Base-by-base conservation (phyloP, 345 rosid genomes). In the Arabidopsis thaliana region DNA sequence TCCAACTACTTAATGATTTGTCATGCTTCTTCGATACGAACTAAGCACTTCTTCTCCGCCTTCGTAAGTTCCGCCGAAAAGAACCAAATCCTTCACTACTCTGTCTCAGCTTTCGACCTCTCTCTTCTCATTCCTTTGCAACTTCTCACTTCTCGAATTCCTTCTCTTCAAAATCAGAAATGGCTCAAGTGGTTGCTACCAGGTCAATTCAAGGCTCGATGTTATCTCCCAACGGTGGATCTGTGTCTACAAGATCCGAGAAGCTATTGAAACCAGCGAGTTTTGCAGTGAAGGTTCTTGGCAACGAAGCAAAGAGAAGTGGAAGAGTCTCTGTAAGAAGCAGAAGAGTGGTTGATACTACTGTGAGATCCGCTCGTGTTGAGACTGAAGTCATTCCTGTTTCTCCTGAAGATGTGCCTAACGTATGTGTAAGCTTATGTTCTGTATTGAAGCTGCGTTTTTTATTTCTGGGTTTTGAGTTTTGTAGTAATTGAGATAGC, bases 121-220 rank as follows among this genome's bases (percentile, higher is more conserved):
- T 65, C 57, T 40, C 20, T 52, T n/a, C 58, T 24, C 32, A 13
- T 41, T 62, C 61, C 8, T 24, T 45, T n/a, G 38, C 64, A 8
- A 63, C 20, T 25, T 36, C 30, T 44, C 12, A 60, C 9, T 40
- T 46, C 16, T 55, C 33, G 44, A 60, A 28, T 60, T 60, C 59
- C 23, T 58, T 68, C 49, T 30, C 65, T 22, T 3, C 45, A 28
- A 7, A 38, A 45, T 34, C 48, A 16, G 14, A 49, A 82, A 94
- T 94, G 98, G 88, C 93, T 76, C 93, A 88, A 74, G 88, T 88
- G 67, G 93, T 85, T 51, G 91, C 92, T 34, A 85, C 93, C 4
- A 79, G 90, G 79, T 85, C 90, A 68, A 84, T 88, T 60, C 90
- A 82, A 61, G 72, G 78, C 53, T 83, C 95, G 1, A 34, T 87